Percentiles rank a stretch among this genome's conserved stretches.
These are phyloP conservation scores for Kodamaea nitidulidarum DNA, from an alignment of 805 yeast genomes.

Conservation along the genomic window DNA sequence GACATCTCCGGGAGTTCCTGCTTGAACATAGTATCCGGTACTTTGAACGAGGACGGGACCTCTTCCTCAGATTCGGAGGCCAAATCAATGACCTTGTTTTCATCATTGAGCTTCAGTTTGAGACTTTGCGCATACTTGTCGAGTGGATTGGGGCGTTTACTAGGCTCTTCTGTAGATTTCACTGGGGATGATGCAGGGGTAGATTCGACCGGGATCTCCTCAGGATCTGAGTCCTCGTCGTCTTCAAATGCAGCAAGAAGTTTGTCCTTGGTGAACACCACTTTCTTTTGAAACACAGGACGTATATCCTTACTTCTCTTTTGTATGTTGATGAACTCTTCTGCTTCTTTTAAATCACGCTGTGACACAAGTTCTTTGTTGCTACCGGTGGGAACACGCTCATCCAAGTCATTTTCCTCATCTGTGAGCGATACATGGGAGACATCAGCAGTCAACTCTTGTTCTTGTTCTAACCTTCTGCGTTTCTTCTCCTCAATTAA, in stretches of 20 bases:
- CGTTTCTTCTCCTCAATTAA: conserved; percentile 8
- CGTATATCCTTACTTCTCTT: conserved; percentile 29
- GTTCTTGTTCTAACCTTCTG: conserved; percentile 14
- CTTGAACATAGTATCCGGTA: conserved; percentile 1
- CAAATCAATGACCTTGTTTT: conserved; percentile 18
- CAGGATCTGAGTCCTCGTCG: conserved; percentile 15
- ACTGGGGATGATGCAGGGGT: conserved; percentile 35
- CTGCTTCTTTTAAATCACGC: conserved; percentile 29
- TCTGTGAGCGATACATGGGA: conserved; percentile 32
- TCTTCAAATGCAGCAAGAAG: conserved; percentile 33
- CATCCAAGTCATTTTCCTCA: conserved; percentile 35
- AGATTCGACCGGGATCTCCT: conserved; percentile 13
- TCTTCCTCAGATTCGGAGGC: conserved; percentile 28
- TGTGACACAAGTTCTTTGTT: conserved; percentile 15
- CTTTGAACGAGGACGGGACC: conserved; percentile 11
- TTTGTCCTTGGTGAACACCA: conserved; percentile 25
- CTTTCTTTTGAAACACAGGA: conserved; percentile 27
- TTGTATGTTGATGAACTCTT: conserved; percentile 31
- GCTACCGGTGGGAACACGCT: conserved; percentile 16
- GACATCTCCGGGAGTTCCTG: conserved; percentile 23
- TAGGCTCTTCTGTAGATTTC: conserved; percentile 4
- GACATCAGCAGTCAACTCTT: conserved; percentile 30
- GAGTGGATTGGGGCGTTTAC: conserved; percentile 21
- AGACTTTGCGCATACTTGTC: conserved; percentile 33
- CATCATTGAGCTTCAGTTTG: conserved; percentile 22